Base-by-base conservation (phyloP, 75 land plant species). In the Cunninghamia lanceolata region DNA sequence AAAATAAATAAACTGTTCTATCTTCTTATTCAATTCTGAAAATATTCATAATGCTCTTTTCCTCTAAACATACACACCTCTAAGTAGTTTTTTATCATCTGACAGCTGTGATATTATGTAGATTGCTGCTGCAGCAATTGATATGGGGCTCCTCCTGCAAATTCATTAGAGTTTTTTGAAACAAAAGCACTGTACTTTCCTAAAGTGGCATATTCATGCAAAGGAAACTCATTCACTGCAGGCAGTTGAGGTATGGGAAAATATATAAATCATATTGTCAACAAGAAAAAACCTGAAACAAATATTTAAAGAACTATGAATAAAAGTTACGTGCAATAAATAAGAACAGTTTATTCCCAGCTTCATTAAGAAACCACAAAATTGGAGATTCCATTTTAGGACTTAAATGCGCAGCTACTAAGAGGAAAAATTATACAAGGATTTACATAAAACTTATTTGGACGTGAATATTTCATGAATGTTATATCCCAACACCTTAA, bases 121-220 rank as follows among this genome's bases (percentile, higher is more conserved):
- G 52, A 95, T 95, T 15, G 94, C 93, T 50, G 97, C 96, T 30
- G 97, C 97, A 17, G 97, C 95, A 36, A 95, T 89, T 30, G 97
- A 94, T 63, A 95, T 95, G 30, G 97, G 97, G 71, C 94, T 95
- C 87, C 95, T 94, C 92, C 97, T 95, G 93, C 87, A 89, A 19
- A 87, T 63, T 74, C 89, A 95, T 95, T 73, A 34, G 0, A 9
- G 11, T 0, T 14, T 8, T 73, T 34, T 73, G 36, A 73, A 73
- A 73, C 36, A 10, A 73, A 34, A 13, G 34, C 9, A 73, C 68
- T 32, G 34, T 2, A 73, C 34, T 34, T 34, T 34, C 36, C 38
- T 1, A 1, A 32, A 73, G 36, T 63, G 68, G 25, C 36, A 73
- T 10, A 73, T 3, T 32, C 34, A 73, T 25, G 16, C 75, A 32